A percentile compares a stretch with the other conserved stretches of the same genome.
Conservation (phyloP, 2,329 filamentous ascomycete species). For the Tolypocladium capitatum region DNA sequence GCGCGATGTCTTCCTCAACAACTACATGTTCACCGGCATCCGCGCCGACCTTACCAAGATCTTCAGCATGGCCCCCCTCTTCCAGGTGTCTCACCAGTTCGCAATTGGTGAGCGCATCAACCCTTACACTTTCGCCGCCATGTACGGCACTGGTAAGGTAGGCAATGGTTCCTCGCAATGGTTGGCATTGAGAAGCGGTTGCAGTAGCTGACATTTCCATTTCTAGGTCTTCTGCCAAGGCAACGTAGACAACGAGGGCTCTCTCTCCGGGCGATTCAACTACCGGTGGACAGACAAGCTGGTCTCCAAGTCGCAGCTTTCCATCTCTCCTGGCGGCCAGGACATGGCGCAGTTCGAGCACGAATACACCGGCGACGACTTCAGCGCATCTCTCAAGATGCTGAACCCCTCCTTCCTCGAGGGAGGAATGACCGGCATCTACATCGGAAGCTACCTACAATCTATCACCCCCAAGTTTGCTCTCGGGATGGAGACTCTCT, state of each 20-base stretch:
- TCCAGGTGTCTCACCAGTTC: constrained; percentile 96
- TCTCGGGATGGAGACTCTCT: constrained; percentile 82
- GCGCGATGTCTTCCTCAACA: constrained; percentile 90
- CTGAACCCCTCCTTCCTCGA: constrained; percentile 92
- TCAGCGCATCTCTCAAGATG: constrained; percentile 83
- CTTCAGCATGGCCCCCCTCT: constrained; percentile 84
- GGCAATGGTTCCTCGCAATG: constrained; percentile 3
- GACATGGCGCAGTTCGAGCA: constrained; percentile 90
- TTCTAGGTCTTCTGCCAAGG: constrained; percentile 84
- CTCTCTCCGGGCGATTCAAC: constrained; percentile 81
- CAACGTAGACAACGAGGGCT: constrained; percentile 84
- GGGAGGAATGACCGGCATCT: constrained; percentile 86
- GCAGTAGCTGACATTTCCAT: background rate
- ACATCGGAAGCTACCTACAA: constrained; percentile 91
- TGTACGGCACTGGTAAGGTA: constrained; percentile 90
- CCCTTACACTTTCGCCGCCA: constrained; percentile 86
- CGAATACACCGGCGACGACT: constrained; percentile 88
- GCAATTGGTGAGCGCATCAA: constrained; percentile 86
- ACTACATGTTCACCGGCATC: constrained; percentile 92
- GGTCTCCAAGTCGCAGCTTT: constrained; percentile 76
- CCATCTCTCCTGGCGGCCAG: constrained; percentile 68
- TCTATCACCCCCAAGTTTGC: constrained; percentile 77
- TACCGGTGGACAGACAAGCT: constrained; percentile 72
- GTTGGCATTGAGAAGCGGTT: background rate
- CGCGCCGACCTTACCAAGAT: constrained; percentile 94